Percentiles rank a stretch among this genome's conserved stretches.
Evolutionary conservation across 2,329 filamentous ascomycete species (phyloP).

Genomic region (Tolypocladium ovalisporum): DNA sequence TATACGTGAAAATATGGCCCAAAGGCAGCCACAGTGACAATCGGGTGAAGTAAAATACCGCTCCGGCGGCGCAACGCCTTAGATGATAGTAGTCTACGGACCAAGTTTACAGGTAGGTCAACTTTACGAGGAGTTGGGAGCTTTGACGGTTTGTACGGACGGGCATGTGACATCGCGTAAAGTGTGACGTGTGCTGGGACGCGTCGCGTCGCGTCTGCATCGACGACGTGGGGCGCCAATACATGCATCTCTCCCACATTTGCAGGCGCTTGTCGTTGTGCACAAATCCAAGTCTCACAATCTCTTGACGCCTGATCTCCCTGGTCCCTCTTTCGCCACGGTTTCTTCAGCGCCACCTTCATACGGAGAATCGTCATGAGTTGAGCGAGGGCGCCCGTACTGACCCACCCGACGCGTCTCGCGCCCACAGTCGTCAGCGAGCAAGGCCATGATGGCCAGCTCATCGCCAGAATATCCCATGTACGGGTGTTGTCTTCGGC

Average conservation of each 20-base stretch:
- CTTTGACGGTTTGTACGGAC: background rate
- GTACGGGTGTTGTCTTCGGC: slow-evolving; percentile 3
- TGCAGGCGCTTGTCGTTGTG: background rate
- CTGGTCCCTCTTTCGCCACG: background rate
- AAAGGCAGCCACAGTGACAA: background rate
- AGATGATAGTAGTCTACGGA: background rate
- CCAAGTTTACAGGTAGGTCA: no score
- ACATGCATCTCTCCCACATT: background rate
- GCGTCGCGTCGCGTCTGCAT: slow-evolving; percentile 5
- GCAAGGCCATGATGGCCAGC: slow-evolving; percentile 3
- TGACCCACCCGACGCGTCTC: background rate
- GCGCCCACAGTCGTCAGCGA: background rate
- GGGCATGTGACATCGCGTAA: slow-evolving; percentile 7
- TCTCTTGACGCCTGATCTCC: background rate
- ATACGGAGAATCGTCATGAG: background rate
- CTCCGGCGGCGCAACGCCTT: background rate
- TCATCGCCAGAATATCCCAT: slow-evolving; percentile 19
- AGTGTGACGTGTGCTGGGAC: slow-evolving; percentile 1
- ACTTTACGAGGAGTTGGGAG: no score
- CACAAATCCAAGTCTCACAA: background rate
- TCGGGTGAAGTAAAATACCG: background rate
- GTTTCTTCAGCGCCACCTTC: background rate
- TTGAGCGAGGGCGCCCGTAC: background rate
- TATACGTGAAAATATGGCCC: background rate
- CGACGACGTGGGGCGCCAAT: background rate